Conservation (phyloP, 2,329 filamentous ascomycete species). For the Talaromyces sp. region DNA sequence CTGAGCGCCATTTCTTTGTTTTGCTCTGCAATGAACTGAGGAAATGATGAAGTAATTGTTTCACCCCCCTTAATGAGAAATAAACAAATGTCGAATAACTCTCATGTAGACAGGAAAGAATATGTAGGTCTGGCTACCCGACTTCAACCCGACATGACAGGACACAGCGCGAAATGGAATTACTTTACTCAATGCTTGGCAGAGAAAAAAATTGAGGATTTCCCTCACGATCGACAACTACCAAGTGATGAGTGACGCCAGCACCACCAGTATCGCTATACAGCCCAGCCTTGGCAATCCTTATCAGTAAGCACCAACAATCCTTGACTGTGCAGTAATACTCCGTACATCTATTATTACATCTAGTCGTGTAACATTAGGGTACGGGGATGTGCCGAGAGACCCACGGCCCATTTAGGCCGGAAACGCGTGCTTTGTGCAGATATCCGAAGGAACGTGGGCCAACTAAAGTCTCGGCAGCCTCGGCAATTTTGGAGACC, state of each 20-base stretch:
- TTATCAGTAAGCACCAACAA: not conserved
- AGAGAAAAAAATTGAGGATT: not conserved
- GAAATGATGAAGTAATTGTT: not conserved
- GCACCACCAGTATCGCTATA: not conserved
- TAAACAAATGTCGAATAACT: no score
- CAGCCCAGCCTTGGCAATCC: not conserved
- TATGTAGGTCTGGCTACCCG: not conserved
- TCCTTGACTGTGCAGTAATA: not conserved
- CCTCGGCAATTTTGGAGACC: not conserved
- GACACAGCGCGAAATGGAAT: not conserved
- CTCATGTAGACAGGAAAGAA: not conserved
- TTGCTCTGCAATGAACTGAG: not conserved
- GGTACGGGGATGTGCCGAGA: not conserved
- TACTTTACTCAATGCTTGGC: not conserved
- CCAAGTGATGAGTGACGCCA: not conserved
- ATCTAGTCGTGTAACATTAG: not conserved
- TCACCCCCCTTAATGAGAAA: not conserved
- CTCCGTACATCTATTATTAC: not conserved
- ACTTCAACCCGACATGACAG: not conserved
- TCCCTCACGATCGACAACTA: not conserved
- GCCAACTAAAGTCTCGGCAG: not conserved
- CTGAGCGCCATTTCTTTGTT: not conserved
- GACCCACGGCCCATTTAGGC: not conserved
- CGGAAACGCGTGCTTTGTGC: not conserved
- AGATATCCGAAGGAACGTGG: not conserved